Evolutionary conservation across 148 eudicot genomes (phyloP).

Genomic region (Vaccinium darrowii): DNA sequence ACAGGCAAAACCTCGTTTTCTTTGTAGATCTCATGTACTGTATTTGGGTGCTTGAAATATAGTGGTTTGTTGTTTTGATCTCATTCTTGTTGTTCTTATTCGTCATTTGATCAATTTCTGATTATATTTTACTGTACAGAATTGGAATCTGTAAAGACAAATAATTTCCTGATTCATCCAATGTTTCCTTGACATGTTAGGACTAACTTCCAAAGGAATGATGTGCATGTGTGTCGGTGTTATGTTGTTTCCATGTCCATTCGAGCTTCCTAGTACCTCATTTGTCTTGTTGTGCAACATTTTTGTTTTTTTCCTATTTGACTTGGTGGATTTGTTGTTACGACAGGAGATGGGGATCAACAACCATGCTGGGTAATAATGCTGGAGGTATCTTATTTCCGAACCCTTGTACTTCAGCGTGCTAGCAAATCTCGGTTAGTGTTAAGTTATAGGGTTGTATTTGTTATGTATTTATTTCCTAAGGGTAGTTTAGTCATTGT

Average conservation of each 20-base stretch:
- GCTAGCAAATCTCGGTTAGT: background rate
- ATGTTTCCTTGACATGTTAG: background rate
- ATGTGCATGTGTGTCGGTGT: background rate
- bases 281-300: background rate
- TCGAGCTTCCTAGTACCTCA: background rate
- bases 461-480: no score
- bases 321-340: conserved; percentile 18
- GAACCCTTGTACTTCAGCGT: background rate
- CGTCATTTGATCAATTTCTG: background rate
- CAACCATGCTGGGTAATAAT: conserved; percentile 98
- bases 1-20: background rate
- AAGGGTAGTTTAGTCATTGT: no score
- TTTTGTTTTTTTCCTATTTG: background rate
- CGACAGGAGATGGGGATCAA: conserved; percentile 57
- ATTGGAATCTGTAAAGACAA: background rate
- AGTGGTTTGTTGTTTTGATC: background rate
- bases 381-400: conserved; percentile 71
- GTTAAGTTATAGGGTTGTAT: no score
- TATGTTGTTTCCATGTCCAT: background rate
- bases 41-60: background rate
- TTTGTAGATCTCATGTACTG: background rate
- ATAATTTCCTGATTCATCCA: background rate
- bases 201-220: background rate
- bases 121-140: background rate
- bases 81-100: background rate